A percentile compares a stretch with the other conserved stretches of the same genome.
Evolutionary conservation across 208 protist genomes (phyloP).

Genomic region (Zelonia costaricensis): DNA sequence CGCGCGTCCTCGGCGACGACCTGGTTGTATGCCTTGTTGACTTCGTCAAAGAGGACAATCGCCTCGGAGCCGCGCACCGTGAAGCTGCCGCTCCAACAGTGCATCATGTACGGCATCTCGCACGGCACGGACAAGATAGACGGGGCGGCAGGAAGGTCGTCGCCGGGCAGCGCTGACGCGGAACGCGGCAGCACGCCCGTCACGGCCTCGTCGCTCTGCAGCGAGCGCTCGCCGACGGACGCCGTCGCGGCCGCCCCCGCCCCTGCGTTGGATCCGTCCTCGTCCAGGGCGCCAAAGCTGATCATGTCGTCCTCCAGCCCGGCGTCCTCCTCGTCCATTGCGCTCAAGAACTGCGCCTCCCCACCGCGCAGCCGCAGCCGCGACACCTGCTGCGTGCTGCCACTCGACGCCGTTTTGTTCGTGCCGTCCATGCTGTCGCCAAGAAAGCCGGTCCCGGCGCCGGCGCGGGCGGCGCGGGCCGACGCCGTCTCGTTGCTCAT

Average conservation of each 20-base stretch:
- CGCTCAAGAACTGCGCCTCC: conserved; percentile 56
- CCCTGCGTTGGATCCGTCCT: conserved; percentile 8
- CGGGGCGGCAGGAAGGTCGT: conserved; percentile 2
- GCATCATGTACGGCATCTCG: conserved; percentile 89
- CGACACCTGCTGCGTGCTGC: conserved; percentile 9
- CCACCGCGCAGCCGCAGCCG: conserved; percentile 50
- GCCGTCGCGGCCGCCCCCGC: not conserved
- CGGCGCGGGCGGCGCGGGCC: conserved; percentile 2
- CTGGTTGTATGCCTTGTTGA: conserved; percentile 85
- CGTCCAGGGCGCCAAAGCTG: conserved; percentile 17
- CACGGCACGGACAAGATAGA: conserved; percentile 63
- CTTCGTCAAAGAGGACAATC: conserved; percentile 70
- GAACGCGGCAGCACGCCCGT: conserved; percentile 2
- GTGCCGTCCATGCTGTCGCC: conserved; percentile 4
- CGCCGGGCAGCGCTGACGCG: not conserved
- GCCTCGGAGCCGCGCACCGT: conserved; percentile 57
- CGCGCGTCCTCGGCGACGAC: conserved; percentile 64
- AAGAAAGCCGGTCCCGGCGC: not conserved
- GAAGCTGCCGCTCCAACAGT: conserved; percentile 90
- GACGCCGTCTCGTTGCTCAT: conserved; percentile 1
- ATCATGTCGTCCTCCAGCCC: conserved; percentile 34
- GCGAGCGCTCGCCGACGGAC: conserved; percentile 12
- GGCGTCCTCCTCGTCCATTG: conserved; percentile 35
- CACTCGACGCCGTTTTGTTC: not conserved
- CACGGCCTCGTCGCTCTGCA: not conserved